Percentiles rank a stretch among this genome's conserved stretches.
Conservation (phyloP, 768 basidiomycete species). For the Lactarius tabidus region DNA sequence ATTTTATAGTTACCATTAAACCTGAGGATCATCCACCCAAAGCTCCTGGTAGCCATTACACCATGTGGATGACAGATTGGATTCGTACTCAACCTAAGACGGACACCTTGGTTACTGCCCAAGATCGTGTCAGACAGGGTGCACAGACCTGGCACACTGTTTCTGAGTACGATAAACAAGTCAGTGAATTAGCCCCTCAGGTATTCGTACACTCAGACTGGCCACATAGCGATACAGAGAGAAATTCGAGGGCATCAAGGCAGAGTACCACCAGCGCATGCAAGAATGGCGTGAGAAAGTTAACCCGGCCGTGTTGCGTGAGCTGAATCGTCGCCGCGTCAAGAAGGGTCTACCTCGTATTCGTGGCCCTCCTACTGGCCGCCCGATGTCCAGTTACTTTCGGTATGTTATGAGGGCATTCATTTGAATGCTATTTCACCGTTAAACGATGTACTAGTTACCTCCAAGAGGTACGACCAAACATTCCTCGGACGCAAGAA, state of each 20-base stretch:
- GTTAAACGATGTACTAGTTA: constrained; percentile 3
- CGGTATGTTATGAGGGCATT: constrained; percentile 6
- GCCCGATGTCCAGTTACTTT: background rate
- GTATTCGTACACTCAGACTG: background rate
- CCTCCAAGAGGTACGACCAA: background rate
- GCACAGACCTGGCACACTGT: constrained; percentile 6
- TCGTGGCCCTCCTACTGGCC: background rate
- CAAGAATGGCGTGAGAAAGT: constrained; percentile 15
- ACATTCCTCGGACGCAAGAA: constrained; percentile 3
- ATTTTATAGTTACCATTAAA: background rate
- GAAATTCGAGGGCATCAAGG: background rate
- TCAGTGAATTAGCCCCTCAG: background rate
- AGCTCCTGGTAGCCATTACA: background rate
- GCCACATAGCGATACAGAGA: constrained; percentile 9
- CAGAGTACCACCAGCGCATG: background rate
- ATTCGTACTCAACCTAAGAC: constrained; percentile 4
- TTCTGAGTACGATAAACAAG: constrained; percentile 22
- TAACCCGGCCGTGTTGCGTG: constrained; percentile 7
- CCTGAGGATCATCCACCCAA: constrained; percentile 5
- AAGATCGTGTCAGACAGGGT: background rate
- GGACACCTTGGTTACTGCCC: rapidly evolving
- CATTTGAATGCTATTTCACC: background rate
- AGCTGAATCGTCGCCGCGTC: constrained; percentile 17
- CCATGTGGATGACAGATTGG: background rate
- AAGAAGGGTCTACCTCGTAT: background rate